Conservation (phyloP, 139 green algal genomes). For the Prasinococcaceae sp. region DNA sequence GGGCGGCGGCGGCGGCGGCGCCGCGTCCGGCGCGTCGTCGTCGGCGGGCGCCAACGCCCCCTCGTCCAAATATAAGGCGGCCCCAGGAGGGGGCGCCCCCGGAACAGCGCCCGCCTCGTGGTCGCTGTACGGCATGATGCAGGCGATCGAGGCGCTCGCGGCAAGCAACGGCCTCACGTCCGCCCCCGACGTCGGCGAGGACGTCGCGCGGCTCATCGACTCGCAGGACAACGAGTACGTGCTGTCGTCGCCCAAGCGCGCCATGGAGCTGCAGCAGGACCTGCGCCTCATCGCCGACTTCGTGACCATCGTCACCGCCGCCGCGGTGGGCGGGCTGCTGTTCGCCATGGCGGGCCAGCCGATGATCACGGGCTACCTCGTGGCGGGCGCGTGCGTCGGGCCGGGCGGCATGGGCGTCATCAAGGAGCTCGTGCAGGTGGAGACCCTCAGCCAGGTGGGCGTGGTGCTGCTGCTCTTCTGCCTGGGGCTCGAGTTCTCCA, state of each 20-base stretch:
- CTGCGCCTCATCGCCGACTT: constrained; percentile 71
- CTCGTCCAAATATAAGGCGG: no score
- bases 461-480: constrained; percentile 90
- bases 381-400: constrained; percentile 74
- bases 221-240: constrained; percentile 93
- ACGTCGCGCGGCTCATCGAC: constrained; percentile 88
- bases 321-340: constrained; percentile 43
- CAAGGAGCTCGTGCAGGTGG: constrained; percentile 59
- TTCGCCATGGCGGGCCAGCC: constrained; percentile 72
- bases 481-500: constrained; percentile 80
- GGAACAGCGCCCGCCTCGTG: no score
- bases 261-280: constrained; percentile 74
- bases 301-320: constrained; percentile 30
- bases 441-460: constrained; percentile 86
- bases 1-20: background rate
- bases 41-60: no score
- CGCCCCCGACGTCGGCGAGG: constrained; percentile 22
- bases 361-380: constrained; percentile 65
- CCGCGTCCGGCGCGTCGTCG: background rate
- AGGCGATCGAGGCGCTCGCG: no score
- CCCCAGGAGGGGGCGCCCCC: no score
- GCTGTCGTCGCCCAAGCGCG: constrained; percentile 78
- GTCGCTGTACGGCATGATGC: no score
- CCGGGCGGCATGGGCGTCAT: constrained; percentile 70
- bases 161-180: no score